Conservation (phyloP, 345 rosid species). For the Eucalyptus brandiana region DNA sequence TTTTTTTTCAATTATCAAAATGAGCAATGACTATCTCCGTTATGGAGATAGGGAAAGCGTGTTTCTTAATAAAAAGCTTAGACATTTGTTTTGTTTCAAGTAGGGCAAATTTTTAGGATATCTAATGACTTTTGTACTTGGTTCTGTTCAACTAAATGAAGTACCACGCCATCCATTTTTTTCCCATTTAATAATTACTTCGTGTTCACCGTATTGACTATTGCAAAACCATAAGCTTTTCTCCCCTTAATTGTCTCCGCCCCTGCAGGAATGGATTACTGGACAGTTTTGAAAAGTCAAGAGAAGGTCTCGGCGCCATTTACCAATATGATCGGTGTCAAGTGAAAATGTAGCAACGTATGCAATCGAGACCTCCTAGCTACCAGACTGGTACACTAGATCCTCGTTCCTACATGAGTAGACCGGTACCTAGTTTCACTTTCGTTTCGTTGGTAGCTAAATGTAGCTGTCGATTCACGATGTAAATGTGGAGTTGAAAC, state of each 20-base stretch:
- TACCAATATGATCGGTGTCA: neutral
- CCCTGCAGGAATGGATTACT: rapidly evolving
- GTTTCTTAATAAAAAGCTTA: neutral
- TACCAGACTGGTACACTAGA: too few species aligned
- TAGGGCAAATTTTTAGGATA: neutral
- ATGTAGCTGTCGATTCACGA: neutral
- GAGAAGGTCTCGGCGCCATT: neutral
- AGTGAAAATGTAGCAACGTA: neutral
- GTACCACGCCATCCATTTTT: neutral
- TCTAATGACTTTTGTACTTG: neutral
- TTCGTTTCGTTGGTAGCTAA: neutral
- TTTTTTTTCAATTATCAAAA: neutral
- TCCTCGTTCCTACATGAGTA: neutral
- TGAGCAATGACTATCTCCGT: neutral
- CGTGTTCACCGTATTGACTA: neutral
- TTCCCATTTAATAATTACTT: neutral
- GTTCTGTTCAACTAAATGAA: neutral
- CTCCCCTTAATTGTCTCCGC: neutral
- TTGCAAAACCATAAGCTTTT: neutral
- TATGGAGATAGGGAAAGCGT: neutral
- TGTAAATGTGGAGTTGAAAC: neutral
- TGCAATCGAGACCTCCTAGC: neutral
- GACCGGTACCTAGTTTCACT: neutral
- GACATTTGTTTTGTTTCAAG: neutral
- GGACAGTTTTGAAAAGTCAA: neutral